These are phyloP conservation scores for Cardiospermum halicacabum DNA, from an alignment of 345 rosid genomes.

Conservation along the genomic window DNA sequence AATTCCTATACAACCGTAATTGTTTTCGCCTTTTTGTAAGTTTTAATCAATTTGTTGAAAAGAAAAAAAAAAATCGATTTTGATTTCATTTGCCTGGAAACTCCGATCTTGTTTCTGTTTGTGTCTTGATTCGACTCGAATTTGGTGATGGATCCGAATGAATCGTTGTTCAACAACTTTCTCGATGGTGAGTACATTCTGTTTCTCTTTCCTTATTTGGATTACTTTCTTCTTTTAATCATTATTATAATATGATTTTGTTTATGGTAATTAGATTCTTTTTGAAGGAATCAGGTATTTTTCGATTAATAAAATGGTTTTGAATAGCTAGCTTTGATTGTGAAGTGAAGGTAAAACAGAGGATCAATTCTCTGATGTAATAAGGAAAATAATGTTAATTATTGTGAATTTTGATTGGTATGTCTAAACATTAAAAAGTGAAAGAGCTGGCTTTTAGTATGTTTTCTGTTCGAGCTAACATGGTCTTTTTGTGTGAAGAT, in stretches of 20 bases:
- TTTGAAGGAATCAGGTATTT: too few species aligned
- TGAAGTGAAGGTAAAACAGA: neutral
- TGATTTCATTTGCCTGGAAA: neutral
- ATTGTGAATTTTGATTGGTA: neutral
- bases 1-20: conserved; percentile 50
- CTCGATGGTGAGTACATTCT: conserved; percentile 23
- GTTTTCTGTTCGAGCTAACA: too few species aligned
- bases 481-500: too few species aligned
- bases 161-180: conserved; percentile 16
- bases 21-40: neutral
- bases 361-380: neutral
- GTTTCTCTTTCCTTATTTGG: neutral
- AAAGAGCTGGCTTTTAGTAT: neutral
- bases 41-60: neutral
- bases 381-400: neutral
- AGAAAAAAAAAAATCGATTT: neutral
- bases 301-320: too few species aligned
- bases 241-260: too few species aligned
- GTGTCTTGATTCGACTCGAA: neutral
- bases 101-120: neutral
- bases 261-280: too few species aligned
- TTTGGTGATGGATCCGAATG: conserved; percentile 34
- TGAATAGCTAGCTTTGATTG: neutral
- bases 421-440: neutral
- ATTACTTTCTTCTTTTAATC: too few species aligned